phyloP scores from a whole-genome alignment of 208 protist species.

The Leishmania braziliensis region DNA sequence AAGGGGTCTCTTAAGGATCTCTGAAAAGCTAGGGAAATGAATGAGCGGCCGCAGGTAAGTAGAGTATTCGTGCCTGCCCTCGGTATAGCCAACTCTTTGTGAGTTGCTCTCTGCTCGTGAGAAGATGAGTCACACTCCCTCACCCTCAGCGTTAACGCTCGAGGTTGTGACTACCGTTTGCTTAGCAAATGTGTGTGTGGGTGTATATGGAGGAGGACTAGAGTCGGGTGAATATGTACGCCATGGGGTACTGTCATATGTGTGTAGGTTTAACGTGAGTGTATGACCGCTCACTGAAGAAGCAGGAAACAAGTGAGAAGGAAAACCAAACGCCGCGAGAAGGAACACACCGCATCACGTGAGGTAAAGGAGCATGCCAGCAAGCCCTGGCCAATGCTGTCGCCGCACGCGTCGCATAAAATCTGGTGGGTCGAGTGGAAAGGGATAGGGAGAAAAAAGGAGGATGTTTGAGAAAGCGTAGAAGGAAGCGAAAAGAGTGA shows the following conservation, averaged over 20 bases:
- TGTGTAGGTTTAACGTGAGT: background rate
- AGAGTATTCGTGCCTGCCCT: background rate
- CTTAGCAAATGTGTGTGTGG: background rate
- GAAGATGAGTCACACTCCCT: background rate
- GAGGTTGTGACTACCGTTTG: background rate
- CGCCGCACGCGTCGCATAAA: background rate
- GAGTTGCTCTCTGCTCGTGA: background rate
- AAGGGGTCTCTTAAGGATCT: no score
- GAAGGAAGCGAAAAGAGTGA: background rate
- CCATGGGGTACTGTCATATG: background rate
- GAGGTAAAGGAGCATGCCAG: background rate
- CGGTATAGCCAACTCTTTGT: background rate
- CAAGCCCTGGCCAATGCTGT: background rate
- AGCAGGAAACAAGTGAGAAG: background rate
- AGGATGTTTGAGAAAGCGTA: background rate
- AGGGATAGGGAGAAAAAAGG: background rate
- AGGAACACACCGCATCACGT: background rate
- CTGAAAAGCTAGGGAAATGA: background rate
- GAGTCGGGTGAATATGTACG: background rate
- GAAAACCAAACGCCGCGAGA: background rate
- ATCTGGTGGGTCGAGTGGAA: background rate
- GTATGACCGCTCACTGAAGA: background rate
- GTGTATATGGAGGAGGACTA: background rate
- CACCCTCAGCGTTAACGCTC: background rate
- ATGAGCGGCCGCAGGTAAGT: background rate